phyloP scores from a whole-genome alignment of 2,329 filamentous ascomycete species.

The Trematosphaeria pertusa region DNA sequence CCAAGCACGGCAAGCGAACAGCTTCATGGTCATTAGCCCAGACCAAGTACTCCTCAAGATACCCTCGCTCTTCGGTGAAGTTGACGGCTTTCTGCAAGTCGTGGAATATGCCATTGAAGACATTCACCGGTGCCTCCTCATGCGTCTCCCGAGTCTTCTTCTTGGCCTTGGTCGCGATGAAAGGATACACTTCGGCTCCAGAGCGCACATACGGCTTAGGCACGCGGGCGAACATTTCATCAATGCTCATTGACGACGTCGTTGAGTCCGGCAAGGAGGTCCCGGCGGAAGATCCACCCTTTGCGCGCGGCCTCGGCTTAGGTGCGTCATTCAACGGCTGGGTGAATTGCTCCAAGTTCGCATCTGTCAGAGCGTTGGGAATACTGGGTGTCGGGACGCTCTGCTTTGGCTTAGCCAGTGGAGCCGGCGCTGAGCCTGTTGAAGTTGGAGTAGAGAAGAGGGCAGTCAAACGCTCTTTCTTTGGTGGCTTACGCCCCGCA shows the following conservation, averaged over 20 bases:
- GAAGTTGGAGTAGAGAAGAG: constrained; percentile 3
- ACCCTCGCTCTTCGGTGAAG: constrained; percentile 33
- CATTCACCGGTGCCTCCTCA: constrained; percentile 18
- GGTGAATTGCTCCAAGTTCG: constrained; percentile 25
- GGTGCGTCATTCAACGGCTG: constrained; percentile 22
- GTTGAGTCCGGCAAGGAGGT: constrained; percentile 19
- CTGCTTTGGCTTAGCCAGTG: background rate
- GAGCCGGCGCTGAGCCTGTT: background rate
- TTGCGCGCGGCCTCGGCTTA: constrained; percentile 19
- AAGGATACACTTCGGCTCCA: constrained; percentile 19
- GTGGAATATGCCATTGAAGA: constrained; percentile 25
- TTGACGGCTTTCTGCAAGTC: constrained; percentile 27
- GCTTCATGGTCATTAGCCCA: constrained; percentile 17
- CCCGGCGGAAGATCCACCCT: constrained; percentile 8
- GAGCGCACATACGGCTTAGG: constrained; percentile 29
- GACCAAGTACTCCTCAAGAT: constrained; percentile 19
- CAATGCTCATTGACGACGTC: constrained; percentile 27
- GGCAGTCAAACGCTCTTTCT: background rate
- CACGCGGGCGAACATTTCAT: constrained; percentile 27
- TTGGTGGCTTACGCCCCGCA: background rate
- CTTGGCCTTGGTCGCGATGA: constrained; percentile 12
- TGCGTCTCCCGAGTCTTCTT: constrained; percentile 22
- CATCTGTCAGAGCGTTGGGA: constrained; percentile 13
- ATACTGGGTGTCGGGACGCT: constrained; percentile 10
- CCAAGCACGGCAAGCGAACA: constrained; percentile 29